Conservation (phyloP, 345 rosid species). For the Excoecaria agallocha region DNA sequence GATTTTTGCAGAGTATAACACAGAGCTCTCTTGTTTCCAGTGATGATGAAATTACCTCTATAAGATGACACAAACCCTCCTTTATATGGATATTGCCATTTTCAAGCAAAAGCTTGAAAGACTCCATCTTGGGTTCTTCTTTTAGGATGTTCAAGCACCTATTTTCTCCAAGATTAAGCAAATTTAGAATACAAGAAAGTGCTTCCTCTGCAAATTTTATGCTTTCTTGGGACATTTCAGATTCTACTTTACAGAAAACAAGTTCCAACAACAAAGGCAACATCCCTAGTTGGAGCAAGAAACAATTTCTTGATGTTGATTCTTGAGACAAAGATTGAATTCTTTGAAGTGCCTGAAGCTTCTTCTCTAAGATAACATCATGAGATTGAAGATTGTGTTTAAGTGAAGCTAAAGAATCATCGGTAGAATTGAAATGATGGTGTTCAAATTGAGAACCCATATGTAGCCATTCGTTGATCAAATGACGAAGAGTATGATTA, state of each 20-base stretch:
- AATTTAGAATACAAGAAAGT: conserved; percentile 34
- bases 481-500: conserved; percentile 58
- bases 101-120: conserved; percentile 37
- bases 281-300: conserved; percentile 42
- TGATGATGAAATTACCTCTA: conserved; percentile 43
- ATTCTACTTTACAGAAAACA: conserved; percentile 32
- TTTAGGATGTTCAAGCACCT: conserved; percentile 37
- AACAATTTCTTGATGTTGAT: conserved; percentile 24
- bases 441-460: conserved; percentile 27
- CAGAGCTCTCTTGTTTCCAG: conserved; percentile 41
- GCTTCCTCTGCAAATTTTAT: conserved; percentile 33
- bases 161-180: conserved; percentile 29
- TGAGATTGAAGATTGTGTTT: conserved; percentile 43
- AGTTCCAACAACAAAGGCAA: conserved; percentile 42
- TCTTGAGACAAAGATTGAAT: conserved; percentile 28
- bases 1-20: conserved; percentile 26
- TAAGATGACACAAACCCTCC: conserved; percentile 40
- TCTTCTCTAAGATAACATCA: conserved; percentile 21
- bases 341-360: conserved; percentile 31
- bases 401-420: conserved; percentile 31
- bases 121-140: conserved; percentile 38
- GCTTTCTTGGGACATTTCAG: conserved; percentile 22
- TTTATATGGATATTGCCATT: conserved; percentile 29
- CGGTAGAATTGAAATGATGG: conserved; percentile 12
- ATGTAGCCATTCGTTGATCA: conserved; percentile 54